These are phyloP conservation scores for Lactarius quietus DNA, from an alignment of 768 basidiomycete species.

Conservation along the genomic window DNA sequence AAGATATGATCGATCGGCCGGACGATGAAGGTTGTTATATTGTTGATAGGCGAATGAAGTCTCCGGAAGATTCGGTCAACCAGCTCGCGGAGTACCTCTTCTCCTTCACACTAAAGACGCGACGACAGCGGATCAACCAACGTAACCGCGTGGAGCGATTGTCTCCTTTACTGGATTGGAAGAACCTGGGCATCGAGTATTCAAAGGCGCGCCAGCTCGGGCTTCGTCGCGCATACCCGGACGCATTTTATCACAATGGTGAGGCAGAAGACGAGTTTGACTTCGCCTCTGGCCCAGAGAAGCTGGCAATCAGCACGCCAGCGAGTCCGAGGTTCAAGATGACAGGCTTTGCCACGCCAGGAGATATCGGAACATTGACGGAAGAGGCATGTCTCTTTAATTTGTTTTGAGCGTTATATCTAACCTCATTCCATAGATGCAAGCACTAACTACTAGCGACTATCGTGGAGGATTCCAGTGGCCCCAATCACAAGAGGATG, in stretches of 20 bases:
- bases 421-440: slow-evolving; percentile 56
- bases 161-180: slow-evolving; percentile 94
- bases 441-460: slow-evolving; percentile 80
- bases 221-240: slow-evolving; percentile 90
- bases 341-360: slow-evolving; percentile 82
- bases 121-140: slow-evolving; percentile 98
- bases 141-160: slow-evolving; percentile 96
- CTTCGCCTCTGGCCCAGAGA: slow-evolving; percentile 62
- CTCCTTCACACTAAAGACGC: slow-evolving; percentile 72
- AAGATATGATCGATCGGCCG: slow-evolving; percentile 92
- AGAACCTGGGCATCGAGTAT: slow-evolving; percentile 96
- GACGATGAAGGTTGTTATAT: slow-evolving; percentile 97
- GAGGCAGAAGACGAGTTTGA: slow-evolving; percentile 52
- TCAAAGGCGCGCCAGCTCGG: slow-evolving; percentile 92
- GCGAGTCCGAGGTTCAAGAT: slow-evolving; percentile 79
- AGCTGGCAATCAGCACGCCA: slow-evolving; percentile 75
- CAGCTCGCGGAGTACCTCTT: slow-evolving; percentile 77
- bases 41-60: slow-evolving; percentile 85
- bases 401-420: neutral
- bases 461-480: slow-evolving; percentile 64
- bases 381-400: slow-evolving; percentile 57
- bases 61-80: slow-evolving; percentile 87
- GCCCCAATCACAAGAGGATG: slow-evolving; percentile 63
- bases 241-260: slow-evolving; percentile 74
- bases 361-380: slow-evolving; percentile 87